Evolutionary conservation across 352 stramenopile genomes (phyloP), one percentile per base, ranked within the genome.

Genomic region (Phytophthora hybrid): DNA sequence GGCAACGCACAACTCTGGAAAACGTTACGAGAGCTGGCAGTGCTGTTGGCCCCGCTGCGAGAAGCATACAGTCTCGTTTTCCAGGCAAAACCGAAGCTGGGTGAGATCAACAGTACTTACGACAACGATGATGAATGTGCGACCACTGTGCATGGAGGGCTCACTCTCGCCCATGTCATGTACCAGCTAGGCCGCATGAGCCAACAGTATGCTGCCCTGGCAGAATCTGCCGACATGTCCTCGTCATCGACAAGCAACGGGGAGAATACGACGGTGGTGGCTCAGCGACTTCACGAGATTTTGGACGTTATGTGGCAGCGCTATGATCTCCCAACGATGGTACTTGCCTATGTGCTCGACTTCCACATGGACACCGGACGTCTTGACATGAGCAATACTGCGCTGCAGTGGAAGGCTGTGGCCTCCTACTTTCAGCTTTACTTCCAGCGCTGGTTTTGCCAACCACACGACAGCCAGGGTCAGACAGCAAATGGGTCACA

Each of bases 311-410:
- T 90, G 61, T 96, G 89, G 89, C 79, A 82, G 13, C 80, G 84
- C 9, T 96, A 94, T 64, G 87, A 96, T 29, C 39, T 93, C 39
- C 86, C 87, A 3, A 78, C 72, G 7, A 94, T 93, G 83, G 77
- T 91, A 19, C 82, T 96, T 4, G 86, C 89, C 11, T 94, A 85
- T 62, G 81, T 92, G 19, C 93, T 94, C 51, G 83, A 96, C 73
- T 91, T 94, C 66, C 86, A 96, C 59, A 70, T 96, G 37, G 86
- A 93, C 18, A 81, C 66, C 21, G 76, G 71, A 37, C 54, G 83
- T 34, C 77, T 95, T 10, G 78, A 94, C 51, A 87, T 84, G 69
- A 79, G 63, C 57, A 82, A 82, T 44, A 79, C 61, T 10, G 75
- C 76, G 31, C 79, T 86, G 0, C 66, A 84, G 23, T 93, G 84